Evolutionary conservation across 2,329 filamentous ascomycete species (phyloP).

Genomic region (Diaporthe eres): DNA sequence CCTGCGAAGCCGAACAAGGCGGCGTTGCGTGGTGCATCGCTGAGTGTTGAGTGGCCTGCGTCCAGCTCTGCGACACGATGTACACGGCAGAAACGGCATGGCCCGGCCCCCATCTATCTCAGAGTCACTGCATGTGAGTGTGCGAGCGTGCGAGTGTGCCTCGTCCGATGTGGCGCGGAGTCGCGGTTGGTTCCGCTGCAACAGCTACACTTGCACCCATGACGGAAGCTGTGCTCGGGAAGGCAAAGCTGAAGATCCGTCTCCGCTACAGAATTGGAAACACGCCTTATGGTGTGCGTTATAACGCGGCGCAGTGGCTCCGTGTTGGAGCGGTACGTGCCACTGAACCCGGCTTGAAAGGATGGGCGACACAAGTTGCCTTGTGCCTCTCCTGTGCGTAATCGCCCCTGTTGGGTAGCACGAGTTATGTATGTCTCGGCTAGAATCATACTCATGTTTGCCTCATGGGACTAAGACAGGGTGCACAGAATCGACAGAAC

Average conservation of each 20-base stretch:
- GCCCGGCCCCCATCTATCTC: slow-evolving; percentile 14
- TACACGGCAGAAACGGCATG: slow-evolving; percentile 18
- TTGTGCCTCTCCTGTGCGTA: slow-evolving; percentile 41
- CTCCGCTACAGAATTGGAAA: slow-evolving; percentile 32
- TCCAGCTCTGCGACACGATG: slow-evolving; percentile 18
- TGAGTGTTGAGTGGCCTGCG: slow-evolving; percentile 1
- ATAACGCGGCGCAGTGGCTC: slow-evolving; percentile 30
- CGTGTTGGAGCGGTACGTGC: slow-evolving; percentile 22
- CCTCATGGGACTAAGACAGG: slow-evolving; percentile 33
- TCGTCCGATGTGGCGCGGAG: slow-evolving; percentile 31
- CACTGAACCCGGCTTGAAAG: slow-evolving; percentile 35
- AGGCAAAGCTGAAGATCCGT: slow-evolving; percentile 17
- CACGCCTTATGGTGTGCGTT: slow-evolving; percentile 26
- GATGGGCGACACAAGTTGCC: slow-evolving; percentile 37
- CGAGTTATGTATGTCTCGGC: slow-evolving; percentile 41
- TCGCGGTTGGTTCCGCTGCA: slow-evolving; percentile 26
- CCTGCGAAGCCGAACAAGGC: slow-evolving; percentile 1
- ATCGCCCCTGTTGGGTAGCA: slow-evolving; percentile 36
- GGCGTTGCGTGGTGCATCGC: slow-evolving; percentile 14
- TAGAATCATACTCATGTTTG: slow-evolving; percentile 40
- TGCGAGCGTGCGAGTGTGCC: slow-evolving; percentile 7
- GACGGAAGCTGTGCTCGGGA: slow-evolving; percentile 19
- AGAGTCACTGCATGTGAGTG: slow-evolving; percentile 11
- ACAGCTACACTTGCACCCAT: slow-evolving; percentile 18
- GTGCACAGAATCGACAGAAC: slow-evolving; percentile 3